phyloP scores from a whole-genome alignment of 345 rosid genomes.

The Dovyalis caffra region DNA sequence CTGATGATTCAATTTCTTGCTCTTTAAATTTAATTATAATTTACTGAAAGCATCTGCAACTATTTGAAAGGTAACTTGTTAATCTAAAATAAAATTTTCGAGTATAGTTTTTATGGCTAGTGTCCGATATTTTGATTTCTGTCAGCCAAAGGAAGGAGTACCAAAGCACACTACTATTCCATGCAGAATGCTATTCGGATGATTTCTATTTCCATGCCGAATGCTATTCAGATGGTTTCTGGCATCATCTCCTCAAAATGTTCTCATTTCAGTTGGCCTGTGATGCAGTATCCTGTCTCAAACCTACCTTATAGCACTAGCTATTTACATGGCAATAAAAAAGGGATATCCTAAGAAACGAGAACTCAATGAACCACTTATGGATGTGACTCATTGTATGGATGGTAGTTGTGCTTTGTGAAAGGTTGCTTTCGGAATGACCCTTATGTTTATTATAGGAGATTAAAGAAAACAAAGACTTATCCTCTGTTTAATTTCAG shows the following conservation, averaged over 20 bases:
- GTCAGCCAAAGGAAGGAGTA: not conserved
- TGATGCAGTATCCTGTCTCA: not conserved
- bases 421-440: not conserved
- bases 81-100: not conserved
- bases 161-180: not conserved
- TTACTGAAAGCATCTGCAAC: not conserved
- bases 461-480: not conserved
- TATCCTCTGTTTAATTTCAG: not conserved
- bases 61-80: not conserved
- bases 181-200: too few relatives aligned
- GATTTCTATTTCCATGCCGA: not conserved
- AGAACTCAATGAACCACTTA: not conserved
- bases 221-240: not conserved
- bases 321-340: not conserved
- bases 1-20: not conserved
- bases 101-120: not conserved
- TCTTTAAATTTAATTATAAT: not conserved
- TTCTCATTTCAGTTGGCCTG: not conserved
- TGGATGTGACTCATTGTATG: not conserved
- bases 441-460: not conserved
- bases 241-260: not conserved
- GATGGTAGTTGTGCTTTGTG: not conserved
- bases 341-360: not conserved
- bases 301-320: not conserved
- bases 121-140: not conserved